phyloP scores from a whole-genome alignment of 768 basidiomycete species.

The Xerocomellus intermedius region DNA sequence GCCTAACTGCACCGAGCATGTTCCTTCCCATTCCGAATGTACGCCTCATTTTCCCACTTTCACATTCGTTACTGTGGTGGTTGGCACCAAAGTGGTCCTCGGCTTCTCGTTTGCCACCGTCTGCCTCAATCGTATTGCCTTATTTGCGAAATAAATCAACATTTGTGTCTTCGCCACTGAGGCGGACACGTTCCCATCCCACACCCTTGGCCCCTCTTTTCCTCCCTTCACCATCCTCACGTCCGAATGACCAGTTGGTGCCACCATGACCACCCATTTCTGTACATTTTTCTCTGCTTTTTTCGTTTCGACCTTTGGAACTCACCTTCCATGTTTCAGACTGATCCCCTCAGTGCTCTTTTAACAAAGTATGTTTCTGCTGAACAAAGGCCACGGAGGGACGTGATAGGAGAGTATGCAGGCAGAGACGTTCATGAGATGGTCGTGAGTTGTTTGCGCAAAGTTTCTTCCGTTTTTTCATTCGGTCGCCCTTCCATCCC shows the following conservation, averaged over 20 bases:
- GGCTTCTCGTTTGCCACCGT: conserved; percentile 34
- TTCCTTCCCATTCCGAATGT: conserved; percentile 90
- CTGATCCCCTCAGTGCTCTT: conserved; percentile 78
- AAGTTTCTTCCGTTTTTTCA: conserved; percentile 11
- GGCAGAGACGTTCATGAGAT: conserved; percentile 72
- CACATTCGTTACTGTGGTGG: conserved; percentile 60
- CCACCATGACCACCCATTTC: conserved; percentile 3
- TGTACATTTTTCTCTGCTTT: neutral
- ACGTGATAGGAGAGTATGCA: conserved; percentile 72
- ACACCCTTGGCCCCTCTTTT: conserved; percentile 1
- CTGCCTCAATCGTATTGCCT: conserved; percentile 34
- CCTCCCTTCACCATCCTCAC: neutral
- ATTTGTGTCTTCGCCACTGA: neutral
- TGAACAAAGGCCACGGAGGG: conserved; percentile 71
- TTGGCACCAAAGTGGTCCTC: conserved; percentile 40
- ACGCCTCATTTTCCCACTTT: conserved; percentile 49
- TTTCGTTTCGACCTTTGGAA: neutral
- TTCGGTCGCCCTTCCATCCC: conserved; percentile 5
- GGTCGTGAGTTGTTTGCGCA: conserved; percentile 56
- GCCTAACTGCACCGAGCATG: conserved; percentile 70
- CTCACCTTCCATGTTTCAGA: conserved; percentile 42
- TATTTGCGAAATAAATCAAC: neutral
- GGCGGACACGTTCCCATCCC: conserved; percentile 1
- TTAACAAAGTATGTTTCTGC: conserved; percentile 83
- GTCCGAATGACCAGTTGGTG: conserved; percentile 1